Base-by-base conservation (phyloP, 345 rosid species). In the Eutrema heterophyllum region DNA sequence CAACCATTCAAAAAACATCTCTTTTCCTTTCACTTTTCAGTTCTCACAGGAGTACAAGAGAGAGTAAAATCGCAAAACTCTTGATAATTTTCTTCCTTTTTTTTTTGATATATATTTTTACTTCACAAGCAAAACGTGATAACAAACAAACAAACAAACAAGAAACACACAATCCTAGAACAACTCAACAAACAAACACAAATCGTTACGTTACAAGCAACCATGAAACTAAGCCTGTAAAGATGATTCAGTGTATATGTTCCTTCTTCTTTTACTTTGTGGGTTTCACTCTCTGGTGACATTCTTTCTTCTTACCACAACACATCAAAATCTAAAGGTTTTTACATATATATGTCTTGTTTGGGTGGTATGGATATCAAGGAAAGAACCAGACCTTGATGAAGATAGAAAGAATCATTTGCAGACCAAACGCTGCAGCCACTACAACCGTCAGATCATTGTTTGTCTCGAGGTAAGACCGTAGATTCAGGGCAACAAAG, bases 311-410 rank as follows among this genome's bases (percentile, higher is more conserved):
- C 57, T 21, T 43, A 68, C 64, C 55, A 61, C 57, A 69, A 2
- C 45, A 69, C 65, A 69, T 45, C 70, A 76, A 76, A 54, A 76
- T 69, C 70, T 69, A 44, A 50, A 69, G 27, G 75, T 36, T 29
- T 62, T 63, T 46, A 73, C 68, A 74, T 15, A 59, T 59, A 62
- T 62, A 43, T 63, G 49, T 63, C 12, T 30, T 9, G 27, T 69
- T 21, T 16, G 26, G 13, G 26, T 38, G 21, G n/a, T 8, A 27
- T 39, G 26, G 56, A 48, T 68, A 50, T 80, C 78, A 95, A 48
- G 97, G 85, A 75, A 95, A 95, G 84, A 95, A 95, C 94, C 94
- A 90, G 76, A 83, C 96, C 84, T 95, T 95, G 81, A 95, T 80
- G 81, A 95, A 90, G 84, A 95, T 75, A 50, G 97, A 90, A 16